Percentiles rank a stretch among this genome's conserved stretches.
phyloP scores from a whole-genome alignment of 2,329 filamentous ascomycete genomes.

The Emmonsiellopsis sp. region DNA sequence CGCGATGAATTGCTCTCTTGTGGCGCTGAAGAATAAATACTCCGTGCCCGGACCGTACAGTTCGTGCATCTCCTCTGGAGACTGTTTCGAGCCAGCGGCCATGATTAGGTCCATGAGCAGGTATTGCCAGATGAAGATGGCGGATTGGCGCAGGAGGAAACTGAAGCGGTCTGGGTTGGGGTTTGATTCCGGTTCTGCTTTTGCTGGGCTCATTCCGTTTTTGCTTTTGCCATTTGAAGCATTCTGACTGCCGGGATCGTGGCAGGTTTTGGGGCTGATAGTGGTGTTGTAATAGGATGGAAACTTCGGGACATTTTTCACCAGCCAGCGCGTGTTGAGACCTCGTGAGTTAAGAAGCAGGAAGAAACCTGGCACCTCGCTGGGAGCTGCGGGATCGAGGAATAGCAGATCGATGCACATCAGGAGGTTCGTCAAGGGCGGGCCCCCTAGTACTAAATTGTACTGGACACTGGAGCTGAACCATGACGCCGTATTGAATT shows the following conservation, averaged over 20 bases:
- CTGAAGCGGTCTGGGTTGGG: slow-evolving; percentile 1
- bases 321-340: slow-evolving; percentile 15
- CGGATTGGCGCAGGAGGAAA: slow-evolving; percentile 16
- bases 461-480: neutral
- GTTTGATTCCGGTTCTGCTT: no score
- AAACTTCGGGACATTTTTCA: slow-evolving; percentile 14
- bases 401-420: neutral
- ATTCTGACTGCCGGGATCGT: no score
- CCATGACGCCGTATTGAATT: no score
- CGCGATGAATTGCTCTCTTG: slow-evolving; percentile 10
- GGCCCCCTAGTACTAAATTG: neutral
- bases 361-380: neutral
- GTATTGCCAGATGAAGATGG: slow-evolving; percentile 16
- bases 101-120: slow-evolving; percentile 10
- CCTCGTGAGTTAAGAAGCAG: slow-evolving; percentile 11
- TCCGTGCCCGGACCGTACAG: slow-evolving; percentile 2
- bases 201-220: no score
- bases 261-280: neutral
- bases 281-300: slow-evolving; percentile 10
- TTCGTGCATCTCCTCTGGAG: neutral
- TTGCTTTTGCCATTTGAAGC: no score
- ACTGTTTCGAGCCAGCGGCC: neutral
- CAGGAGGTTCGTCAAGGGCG: neutral
- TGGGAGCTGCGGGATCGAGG: neutral
- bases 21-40: slow-evolving; percentile 1